Percentiles rank a stretch among this genome's conserved stretches.
These are phyloP conservation scores for Plasmodium inui DNA, from an alignment of 169 alveolate species.

Conservation along the genomic window DNA sequence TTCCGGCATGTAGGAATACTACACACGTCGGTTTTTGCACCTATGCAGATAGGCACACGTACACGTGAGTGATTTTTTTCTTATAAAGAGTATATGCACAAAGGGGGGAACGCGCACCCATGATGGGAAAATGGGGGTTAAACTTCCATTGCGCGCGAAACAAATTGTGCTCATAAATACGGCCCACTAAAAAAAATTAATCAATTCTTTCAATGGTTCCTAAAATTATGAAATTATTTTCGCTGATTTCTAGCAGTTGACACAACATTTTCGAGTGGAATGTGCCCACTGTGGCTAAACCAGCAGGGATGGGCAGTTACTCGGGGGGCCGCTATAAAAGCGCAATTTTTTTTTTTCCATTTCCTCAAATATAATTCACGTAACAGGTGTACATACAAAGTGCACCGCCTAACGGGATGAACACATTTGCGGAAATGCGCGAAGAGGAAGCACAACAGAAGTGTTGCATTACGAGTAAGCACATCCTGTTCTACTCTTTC, in stretches of 20 bases:
- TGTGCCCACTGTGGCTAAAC: slow-evolving; percentile 67
- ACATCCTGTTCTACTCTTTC: background rate
- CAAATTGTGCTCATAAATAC: slow-evolving; percentile 55
- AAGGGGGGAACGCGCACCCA: background rate
- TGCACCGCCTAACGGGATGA: background rate
- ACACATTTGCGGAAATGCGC: background rate
- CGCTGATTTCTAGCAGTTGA: slow-evolving; percentile 71
- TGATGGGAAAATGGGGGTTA: background rate
- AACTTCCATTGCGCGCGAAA: background rate
- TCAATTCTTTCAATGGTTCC: slow-evolving; percentile 63
- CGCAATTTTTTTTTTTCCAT: background rate
- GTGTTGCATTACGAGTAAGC: background rate
- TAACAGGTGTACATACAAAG: background rate
- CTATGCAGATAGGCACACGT: background rate
- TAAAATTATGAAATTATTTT: slow-evolving; percentile 63
- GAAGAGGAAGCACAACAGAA: background rate
- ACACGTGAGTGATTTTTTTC: background rate
- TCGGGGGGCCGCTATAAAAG: background rate
- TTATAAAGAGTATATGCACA: background rate
- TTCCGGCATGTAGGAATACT: background rate
- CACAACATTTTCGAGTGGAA: background rate
- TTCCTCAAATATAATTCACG: background rate
- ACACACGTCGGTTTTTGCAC: background rate
- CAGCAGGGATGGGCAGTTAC: slow-evolving; percentile 31
- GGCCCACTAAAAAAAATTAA: slow-evolving; percentile 67